Evolutionary conservation across 805 yeast genomes (phyloP).

Genomic region (Candida namnaoensis): DNA sequence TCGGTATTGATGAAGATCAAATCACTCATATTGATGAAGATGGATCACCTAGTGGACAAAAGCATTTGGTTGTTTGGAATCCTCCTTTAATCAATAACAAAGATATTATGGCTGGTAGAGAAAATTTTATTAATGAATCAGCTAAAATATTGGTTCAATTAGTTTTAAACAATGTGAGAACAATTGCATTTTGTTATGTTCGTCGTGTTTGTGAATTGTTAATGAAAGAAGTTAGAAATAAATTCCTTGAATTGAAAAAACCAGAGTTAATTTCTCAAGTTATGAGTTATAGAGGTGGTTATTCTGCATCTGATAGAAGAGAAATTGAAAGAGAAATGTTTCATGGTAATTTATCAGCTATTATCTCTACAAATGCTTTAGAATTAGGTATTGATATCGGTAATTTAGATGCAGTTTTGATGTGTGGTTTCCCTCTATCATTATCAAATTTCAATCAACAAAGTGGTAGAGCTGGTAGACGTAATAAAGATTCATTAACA

Average conservation of each 20-base stretch:
- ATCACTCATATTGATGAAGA: conserved; percentile 60
- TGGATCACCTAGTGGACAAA: conserved; percentile 84
- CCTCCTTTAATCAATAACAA: conserved; percentile 62
- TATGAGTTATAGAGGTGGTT: conserved; percentile 95
- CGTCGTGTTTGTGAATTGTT: conserved; percentile 79
- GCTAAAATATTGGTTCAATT: conserved; percentile 66
- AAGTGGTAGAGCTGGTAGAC: conserved; percentile 94
- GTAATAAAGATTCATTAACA: conserved; percentile 78
- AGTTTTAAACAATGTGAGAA: conserved; percentile 55
- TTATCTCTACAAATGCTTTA: conserved; percentile 90
- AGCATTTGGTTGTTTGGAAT: conserved; percentile 74
- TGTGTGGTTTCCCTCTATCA: conserved; percentile 90
- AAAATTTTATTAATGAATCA: conserved; percentile 64
- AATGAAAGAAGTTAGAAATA: conserved; percentile 72
- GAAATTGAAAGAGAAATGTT: conserved; percentile 88
- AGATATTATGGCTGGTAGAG: conserved; percentile 54
- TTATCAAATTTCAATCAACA: conserved; percentile 89
- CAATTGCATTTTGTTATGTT: conserved; percentile 86
- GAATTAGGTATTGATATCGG: conserved; percentile 96
- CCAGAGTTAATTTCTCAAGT: conserved; percentile 48
- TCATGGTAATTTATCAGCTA: conserved; percentile 73
- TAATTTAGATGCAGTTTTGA: conserved; percentile 80
- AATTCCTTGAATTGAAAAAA: conserved; percentile 34
- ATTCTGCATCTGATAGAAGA: conserved; percentile 78
- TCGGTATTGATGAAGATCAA: conserved; percentile 51